Conservation (phyloP, 129 eudicot species). For the Lactuca saligna region DNA sequence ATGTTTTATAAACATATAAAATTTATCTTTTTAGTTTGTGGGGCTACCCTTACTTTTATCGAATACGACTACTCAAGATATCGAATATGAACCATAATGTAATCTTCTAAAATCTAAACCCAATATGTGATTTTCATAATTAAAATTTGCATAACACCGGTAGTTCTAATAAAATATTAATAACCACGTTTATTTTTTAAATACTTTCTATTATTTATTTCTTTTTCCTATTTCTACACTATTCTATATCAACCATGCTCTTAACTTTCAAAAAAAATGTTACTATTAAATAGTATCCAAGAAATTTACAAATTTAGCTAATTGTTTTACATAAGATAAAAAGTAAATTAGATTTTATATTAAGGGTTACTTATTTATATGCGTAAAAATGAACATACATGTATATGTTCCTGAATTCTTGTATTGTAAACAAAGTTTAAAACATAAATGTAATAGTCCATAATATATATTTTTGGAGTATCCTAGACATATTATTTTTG, state of each 20-base stretch:
- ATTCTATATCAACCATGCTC: too few species aligned
- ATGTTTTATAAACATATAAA: neutral
- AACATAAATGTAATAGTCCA: neutral
- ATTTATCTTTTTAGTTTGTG: neutral
- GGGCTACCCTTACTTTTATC: neutral
- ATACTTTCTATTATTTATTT: too few species aligned
- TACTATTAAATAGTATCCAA: too few species aligned
- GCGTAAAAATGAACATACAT: neutral
- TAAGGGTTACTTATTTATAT: neutral
- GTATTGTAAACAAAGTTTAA: too few species aligned
- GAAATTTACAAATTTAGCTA: neutral
- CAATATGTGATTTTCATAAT: neutral
- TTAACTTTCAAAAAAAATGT: too few species aligned
- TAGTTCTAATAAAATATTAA: too few species aligned
- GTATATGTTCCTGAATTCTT: too few species aligned
- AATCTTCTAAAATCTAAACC: neutral
- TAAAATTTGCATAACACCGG: neutral
- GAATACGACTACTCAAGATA: neutral
- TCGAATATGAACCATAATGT: neutral
- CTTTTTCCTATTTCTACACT: too few species aligned
- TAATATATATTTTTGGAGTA: neutral
- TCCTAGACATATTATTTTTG: slow-evolving; percentile 4
- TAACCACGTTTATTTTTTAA: neutral
- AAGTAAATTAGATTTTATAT: neutral
- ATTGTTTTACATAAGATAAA: neutral